A percentile compares a stretch with the other conserved stretches of the same genome.
phyloP scores from a whole-genome alignment of 768 basidiomycete species.

The Fomitopsis pulvina region DNA sequence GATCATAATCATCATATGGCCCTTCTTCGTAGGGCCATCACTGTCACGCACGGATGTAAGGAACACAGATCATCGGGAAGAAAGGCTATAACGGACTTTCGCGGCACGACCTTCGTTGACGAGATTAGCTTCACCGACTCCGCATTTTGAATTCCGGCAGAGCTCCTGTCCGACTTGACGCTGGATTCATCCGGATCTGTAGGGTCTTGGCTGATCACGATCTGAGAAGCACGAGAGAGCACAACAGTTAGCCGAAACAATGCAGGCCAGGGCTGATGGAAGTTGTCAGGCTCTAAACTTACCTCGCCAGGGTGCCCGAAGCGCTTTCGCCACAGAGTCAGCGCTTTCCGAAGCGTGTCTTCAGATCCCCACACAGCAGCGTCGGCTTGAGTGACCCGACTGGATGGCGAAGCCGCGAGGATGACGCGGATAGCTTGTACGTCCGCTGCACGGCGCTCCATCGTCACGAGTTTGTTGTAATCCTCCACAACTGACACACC shows the following conservation, averaged over 20 bases:
- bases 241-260: not conserved
- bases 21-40: constrained; percentile 80
- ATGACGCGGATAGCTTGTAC: constrained; percentile 86
- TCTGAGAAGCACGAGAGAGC: constrained; percentile 35
- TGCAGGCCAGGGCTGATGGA: not conserved
- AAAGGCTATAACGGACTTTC: constrained; percentile 44
- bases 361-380: constrained; percentile 63
- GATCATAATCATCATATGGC: constrained; percentile 70
- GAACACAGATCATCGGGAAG: not conserved
- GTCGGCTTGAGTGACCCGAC: constrained; percentile 41
- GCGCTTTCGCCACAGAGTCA: constrained; percentile 79
- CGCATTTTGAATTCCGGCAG: constrained; percentile 30
- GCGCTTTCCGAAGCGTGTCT: constrained; percentile 53
- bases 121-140: constrained; percentile 65
- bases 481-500: constrained; percentile 89
- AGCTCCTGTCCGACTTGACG: constrained; percentile 23
- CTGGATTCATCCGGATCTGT: constrained; percentile 44
- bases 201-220: constrained; percentile 70
- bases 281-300: constrained; percentile 19
- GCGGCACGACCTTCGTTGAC: constrained; percentile 64
- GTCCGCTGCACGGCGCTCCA: constrained; percentile 74
- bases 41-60: constrained; percentile 32
- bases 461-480: constrained; percentile 62
- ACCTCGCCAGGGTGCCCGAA: constrained; percentile 77
- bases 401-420: constrained; percentile 43